Base-by-base conservation (phyloP, 805 yeast genomes). In the Starmerella tilneyi region DNA sequence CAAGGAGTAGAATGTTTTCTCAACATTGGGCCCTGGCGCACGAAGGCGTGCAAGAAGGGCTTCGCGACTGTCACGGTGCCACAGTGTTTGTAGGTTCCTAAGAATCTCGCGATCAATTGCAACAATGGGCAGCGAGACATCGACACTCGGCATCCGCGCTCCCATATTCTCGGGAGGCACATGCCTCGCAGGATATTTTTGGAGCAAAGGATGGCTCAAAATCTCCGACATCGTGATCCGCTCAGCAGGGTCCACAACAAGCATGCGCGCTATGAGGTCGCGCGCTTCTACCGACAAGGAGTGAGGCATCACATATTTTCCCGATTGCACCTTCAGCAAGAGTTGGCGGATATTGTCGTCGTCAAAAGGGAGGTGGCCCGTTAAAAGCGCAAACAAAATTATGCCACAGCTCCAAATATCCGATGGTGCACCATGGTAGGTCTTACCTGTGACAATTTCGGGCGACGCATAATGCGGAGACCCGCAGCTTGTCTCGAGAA, bases 361-460 rank as follows among this genome's bases (percentile, higher is more conserved):
- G 64, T 92, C 98, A 61, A 92, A 92, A 2, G 98, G 98, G 47
- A 92, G 68, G 62, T 92, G 89, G 31, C 97, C 98, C 0, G 97
- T 88, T 37, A 92, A 71, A 40, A 92, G 68, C 0, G 98, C 98
- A 67, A 84, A 92, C 45, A 92, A 68, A 44, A 92, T 92, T 50
- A 92, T 84, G 57, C 98, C 97, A 66, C 96, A 88, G 6, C 95
- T 88, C 98, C 98, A 92, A 45, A 92, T 88, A 64, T 92, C 98
- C 26, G 94, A 79, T 33, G 95, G 96, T 24, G 94, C 86, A 12
- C 98, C 98, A 60, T 92, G 97, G 62, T 92, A 92, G 49, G 79
- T 85, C 50, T 81, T 76, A 29, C 98, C 98, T 11, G 95, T 83
- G 9, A 92, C 96, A 54, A 92, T 89, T 63, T 92, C 98, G 0